Conservation (phyloP, 129 eudicot genomes). For the Pulicaria dysenterica region DNA sequence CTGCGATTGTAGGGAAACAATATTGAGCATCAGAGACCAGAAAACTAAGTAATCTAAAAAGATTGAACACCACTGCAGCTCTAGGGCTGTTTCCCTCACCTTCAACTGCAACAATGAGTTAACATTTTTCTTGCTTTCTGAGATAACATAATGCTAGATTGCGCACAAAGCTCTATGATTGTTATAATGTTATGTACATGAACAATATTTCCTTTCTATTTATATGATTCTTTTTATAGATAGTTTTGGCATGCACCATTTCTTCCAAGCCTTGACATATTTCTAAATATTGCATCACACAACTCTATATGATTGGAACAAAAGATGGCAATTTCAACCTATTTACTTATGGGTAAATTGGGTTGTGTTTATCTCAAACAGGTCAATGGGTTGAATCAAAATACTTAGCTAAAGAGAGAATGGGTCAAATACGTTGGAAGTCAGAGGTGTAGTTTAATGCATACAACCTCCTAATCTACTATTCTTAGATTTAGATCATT, state of each 20-base stretch:
- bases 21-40: slow-evolving; percentile 59
- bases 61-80: slow-evolving; percentile 39
- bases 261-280: slow-evolving; percentile 1
- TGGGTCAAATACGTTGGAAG: background rate
- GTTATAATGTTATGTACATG: background rate
- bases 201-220: background rate
- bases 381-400: background rate
- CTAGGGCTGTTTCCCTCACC: slow-evolving; percentile 49
- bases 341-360: background rate
- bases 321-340: background rate
- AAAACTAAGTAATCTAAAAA: slow-evolving; percentile 31
- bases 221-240: background rate
- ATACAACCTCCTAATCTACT: background rate
- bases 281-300: background rate
- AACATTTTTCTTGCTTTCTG: slow-evolving; percentile 15
- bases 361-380: background rate
- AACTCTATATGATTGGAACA: background rate
- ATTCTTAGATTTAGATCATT: slow-evolving; percentile 1
- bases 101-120: slow-evolving; percentile 31
- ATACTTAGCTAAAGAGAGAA: background rate
- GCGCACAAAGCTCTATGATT: slow-evolving; percentile 7
- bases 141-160: slow-evolving; percentile 18
- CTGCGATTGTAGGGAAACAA: slow-evolving; percentile 75
- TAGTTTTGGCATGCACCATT: background rate
- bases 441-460: background rate